These are phyloP conservation scores for Asterochloris erici DNA, from an alignment of 139 green algal species.

Conservation along the genomic window DNA sequence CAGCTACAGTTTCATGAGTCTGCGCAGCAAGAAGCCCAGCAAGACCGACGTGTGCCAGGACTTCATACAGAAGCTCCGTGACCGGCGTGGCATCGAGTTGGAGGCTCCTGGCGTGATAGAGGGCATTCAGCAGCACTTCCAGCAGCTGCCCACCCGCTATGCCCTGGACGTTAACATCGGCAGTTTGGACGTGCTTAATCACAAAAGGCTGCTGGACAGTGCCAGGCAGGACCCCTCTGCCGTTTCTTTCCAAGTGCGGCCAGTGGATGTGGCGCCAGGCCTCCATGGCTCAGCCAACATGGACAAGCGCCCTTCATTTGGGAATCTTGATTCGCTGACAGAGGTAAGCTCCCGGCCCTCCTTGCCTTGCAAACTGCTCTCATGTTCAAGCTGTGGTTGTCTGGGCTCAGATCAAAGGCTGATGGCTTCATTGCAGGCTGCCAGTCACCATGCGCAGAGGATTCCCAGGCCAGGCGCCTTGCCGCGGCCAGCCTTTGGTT, in stretches of 20 bases:
- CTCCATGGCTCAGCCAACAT: not conserved
- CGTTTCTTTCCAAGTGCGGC: slow-evolving; percentile 82
- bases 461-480: slow-evolving; percentile 19
- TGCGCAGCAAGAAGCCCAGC: too few relatives aligned
- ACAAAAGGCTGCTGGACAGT: slow-evolving; percentile 89
- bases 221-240: slow-evolving; percentile 70
- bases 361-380: not conserved
- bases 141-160: slow-evolving; percentile 79
- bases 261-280: slow-evolving; percentile 65
- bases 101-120: slow-evolving; percentile 55
- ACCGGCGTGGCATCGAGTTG: slow-evolving; percentile 60
- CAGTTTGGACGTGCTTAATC: slow-evolving; percentile 86
- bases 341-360: not conserved
- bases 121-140: slow-evolving; percentile 76
- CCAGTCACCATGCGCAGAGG: not conserved
- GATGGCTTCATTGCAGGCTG: too few relatives aligned
- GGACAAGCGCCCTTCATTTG: slow-evolving; percentile 35
- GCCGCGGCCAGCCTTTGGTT: slow-evolving; percentile 82
- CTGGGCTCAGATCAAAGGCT: too few relatives aligned
- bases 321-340: slow-evolving; percentile 25
- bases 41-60: slow-evolving; percentile 42
- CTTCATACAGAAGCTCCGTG: slow-evolving; percentile 61
- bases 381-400: not conserved
- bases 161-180: slow-evolving; percentile 87
- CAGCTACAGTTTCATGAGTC: too few relatives aligned